Percentiles rank a stretch among this genome's conserved stretches.
phyloP scores from a whole-genome alignment of 768 basidiomycete genomes.

The Holtermannia corniformis region DNA sequence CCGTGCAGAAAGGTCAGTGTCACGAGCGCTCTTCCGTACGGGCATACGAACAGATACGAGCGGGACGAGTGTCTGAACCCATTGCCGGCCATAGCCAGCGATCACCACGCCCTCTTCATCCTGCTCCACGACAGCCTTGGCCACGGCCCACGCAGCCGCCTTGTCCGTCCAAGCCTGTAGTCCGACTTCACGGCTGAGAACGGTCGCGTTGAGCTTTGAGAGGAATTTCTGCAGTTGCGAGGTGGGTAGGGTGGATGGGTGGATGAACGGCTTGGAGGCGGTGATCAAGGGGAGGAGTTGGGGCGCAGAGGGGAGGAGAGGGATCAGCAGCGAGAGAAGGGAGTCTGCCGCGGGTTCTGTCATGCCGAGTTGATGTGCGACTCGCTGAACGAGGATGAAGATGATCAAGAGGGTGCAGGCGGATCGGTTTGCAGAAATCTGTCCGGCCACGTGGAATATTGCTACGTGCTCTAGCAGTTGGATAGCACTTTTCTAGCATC shows the following conservation, averaged over 20 bases:
- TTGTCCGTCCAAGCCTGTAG: slow-evolving; percentile 4
- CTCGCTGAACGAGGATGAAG: too few species aligned
- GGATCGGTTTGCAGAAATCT: too few species aligned
- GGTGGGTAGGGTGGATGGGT: slow-evolving; percentile 15
- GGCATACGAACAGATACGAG: slow-evolving; percentile 4
- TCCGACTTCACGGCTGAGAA: slow-evolving; percentile 6
- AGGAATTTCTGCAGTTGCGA: slow-evolving; percentile 12
- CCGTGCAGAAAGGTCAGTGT: not conserved
- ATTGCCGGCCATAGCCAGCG: slow-evolving; percentile 21
- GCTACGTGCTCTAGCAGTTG: too few species aligned
- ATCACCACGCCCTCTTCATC: slow-evolving; percentile 31
- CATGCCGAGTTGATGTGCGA: too few species aligned
- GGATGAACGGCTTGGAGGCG: slow-evolving; percentile 15
- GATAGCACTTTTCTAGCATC: too few species aligned
- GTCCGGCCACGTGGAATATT: too few species aligned
- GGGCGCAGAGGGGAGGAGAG: not conserved
- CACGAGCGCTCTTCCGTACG: slow-evolving; percentile 1
- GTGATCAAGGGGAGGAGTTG: slow-evolving; percentile 11
- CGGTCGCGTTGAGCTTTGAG: slow-evolving; percentile 6
- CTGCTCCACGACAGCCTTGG: slow-evolving; percentile 12
- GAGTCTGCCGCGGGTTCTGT: not conserved
- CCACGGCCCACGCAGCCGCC: slow-evolving; percentile 8
- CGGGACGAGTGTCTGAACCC: slow-evolving; percentile 11
- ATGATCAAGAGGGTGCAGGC: too few species aligned
- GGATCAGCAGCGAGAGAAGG: not conserved